phyloP scores from a whole-genome alignment of 2,329 filamentous ascomycete species.

The Fusarium sulawesiense region DNA sequence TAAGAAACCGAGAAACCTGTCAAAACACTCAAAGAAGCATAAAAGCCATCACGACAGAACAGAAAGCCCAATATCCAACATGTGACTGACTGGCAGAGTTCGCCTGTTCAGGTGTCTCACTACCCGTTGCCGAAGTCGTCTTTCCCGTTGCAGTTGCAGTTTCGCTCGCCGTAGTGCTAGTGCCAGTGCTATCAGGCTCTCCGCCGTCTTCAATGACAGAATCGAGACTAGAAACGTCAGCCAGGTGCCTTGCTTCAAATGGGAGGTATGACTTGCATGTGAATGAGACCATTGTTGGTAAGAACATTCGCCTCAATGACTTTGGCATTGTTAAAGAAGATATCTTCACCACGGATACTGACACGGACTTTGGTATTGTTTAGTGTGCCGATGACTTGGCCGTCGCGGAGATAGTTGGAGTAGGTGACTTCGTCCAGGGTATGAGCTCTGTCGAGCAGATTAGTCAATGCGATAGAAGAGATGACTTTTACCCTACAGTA shows the following conservation, averaged over 20 bases:
- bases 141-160: neutral
- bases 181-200: neutral
- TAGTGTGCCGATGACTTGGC: neutral
- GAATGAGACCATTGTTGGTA: neutral
- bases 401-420: neutral
- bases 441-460: neutral
- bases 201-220: neutral
- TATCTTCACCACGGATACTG: neutral
- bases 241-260: too few relatives aligned
- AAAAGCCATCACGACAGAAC: rapidly evolving
- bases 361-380: neutral
- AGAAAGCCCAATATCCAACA: neutral
- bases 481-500: neutral
- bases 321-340: neutral
- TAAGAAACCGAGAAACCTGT: neutral
- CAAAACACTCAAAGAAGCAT: neutral
- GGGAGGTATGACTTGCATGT: neutral
- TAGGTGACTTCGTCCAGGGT: neutral
- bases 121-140: neutral
- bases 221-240: neutral
- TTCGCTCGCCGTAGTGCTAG: neutral
- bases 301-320: neutral
- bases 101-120: neutral
- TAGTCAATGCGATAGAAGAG: neutral
- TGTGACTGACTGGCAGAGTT: neutral